Percentiles rank a stretch among this genome's conserved stretches.
phyloP scores from a whole-genome alignment of 768 basidiomycete species.

The Tulasnella calospora region DNA sequence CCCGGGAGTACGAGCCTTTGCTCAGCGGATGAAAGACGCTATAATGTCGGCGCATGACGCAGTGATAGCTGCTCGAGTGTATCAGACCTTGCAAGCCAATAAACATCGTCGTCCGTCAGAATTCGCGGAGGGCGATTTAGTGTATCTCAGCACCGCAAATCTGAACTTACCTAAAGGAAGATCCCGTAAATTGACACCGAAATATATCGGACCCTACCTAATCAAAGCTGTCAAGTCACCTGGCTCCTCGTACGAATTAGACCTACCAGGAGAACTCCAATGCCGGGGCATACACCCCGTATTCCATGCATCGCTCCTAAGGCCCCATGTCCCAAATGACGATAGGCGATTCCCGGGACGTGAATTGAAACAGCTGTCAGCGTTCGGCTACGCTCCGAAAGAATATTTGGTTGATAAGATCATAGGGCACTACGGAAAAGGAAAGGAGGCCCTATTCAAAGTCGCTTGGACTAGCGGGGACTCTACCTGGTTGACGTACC shows the following conservation, averaged over 20 bases:
- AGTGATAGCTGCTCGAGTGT: constrained; percentile 33
- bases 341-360: no score
- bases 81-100: constrained; percentile 35
- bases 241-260: constrained; percentile 30
- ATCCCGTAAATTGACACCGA: constrained; percentile 36
- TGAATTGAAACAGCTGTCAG: no score
- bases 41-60: constrained; percentile 34
- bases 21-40: constrained; percentile 31
- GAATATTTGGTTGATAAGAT: no score
- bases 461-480: no score
- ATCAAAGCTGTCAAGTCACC: constrained; percentile 26
- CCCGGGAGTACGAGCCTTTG: constrained; percentile 31
- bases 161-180: constrained; percentile 35
- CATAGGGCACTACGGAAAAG: no score
- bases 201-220: constrained; percentile 43
- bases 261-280: constrained; percentile 34
- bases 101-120: constrained; percentile 27
- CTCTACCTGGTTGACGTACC: no score
- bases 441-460: no score
- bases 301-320: no score
- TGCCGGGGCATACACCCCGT: constrained; percentile 33
- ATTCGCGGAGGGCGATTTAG: constrained; percentile 35
- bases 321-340: no score
- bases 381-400: no score
- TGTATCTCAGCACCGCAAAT: constrained; percentile 40